Percentiles rank a stretch among this genome's conserved stretches.
phyloP scores from a whole-genome alignment of 75 land plant species.

The Isoetes taiwanensis region DNA sequence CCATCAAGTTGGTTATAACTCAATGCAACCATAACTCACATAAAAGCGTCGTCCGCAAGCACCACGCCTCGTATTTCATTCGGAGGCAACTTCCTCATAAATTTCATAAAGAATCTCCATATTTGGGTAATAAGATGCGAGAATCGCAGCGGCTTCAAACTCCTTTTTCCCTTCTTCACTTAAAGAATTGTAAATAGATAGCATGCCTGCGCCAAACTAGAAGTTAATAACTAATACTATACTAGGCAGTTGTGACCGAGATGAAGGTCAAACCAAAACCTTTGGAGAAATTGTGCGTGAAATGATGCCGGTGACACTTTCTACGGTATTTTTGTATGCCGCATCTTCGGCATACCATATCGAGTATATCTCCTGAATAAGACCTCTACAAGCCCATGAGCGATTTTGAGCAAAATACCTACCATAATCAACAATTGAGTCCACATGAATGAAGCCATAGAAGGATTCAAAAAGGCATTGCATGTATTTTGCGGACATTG shows the following conservation, averaged over 20 bases:
- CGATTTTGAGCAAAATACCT: background rate
- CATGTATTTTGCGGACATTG: too few relatives aligned
- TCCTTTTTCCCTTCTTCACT: conserved; percentile 6
- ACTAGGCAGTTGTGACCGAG: too few relatives aligned
- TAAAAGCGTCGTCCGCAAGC: background rate
- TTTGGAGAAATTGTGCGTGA: conserved; percentile 2
- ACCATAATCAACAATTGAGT: conserved; percentile 1
- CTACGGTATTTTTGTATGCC: conserved; percentile 4
- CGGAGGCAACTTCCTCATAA: conserved; percentile 2
- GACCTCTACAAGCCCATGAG: background rate
- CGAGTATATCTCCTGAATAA: background rate
- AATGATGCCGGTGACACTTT: background rate
- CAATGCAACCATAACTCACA: background rate
- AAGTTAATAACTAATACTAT: background rate
- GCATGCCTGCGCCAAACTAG: background rate
- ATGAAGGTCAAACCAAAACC: too few relatives aligned
- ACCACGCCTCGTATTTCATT: conserved; percentile 6
- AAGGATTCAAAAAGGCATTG: too few relatives aligned
- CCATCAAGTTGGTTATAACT: background rate
- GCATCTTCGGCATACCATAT: conserved; percentile 2
- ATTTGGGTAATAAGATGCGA: background rate
- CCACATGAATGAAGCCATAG: too few relatives aligned
- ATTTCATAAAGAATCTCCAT: conserved; percentile 5
- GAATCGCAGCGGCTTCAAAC: background rate
- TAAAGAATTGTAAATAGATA: background rate